Evolutionary conservation across 208 protist genomes (phyloP).

Genomic region (Strigomonas culicis): DNA sequence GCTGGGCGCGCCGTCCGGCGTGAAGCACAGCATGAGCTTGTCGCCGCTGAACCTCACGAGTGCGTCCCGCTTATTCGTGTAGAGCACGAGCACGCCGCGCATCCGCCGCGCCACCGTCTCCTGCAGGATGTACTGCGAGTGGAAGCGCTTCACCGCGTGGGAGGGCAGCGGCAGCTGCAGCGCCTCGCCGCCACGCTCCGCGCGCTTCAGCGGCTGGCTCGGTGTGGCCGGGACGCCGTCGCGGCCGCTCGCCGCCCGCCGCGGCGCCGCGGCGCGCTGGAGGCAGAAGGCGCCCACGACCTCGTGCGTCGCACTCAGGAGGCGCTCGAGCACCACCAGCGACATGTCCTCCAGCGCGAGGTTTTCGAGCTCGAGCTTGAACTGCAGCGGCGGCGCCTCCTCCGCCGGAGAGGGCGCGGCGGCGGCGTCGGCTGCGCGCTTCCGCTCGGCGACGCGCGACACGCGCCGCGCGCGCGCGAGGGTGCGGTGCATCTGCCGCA

Average conservation of each 20-base stretch:
- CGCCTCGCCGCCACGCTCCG: background rate
- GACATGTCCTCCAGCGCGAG: constrained; percentile 45
- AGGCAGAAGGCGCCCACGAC: constrained; percentile 24
- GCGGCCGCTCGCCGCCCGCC: background rate
- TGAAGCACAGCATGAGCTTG: constrained; percentile 79
- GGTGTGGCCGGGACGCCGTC: background rate
- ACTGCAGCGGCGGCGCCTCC: constrained; percentile 22
- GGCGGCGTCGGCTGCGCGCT: background rate
- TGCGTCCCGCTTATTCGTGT: constrained; percentile 39
- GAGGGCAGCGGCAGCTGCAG: background rate
- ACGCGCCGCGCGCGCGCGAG: constrained; percentile 17
- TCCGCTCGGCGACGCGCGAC: background rate
- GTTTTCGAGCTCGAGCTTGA: constrained; percentile 72
- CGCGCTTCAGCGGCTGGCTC: background rate
- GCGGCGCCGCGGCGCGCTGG: background rate
- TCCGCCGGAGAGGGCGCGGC: constrained; percentile 1
- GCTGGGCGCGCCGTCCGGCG: constrained; percentile 24
- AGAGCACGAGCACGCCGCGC: constrained; percentile 57
- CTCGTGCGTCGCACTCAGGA: constrained; percentile 35
- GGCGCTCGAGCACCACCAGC: constrained; percentile 30
- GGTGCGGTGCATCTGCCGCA: constrained; percentile 15
- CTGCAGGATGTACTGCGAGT: constrained; percentile 49
- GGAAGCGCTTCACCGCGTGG: constrained; percentile 27
- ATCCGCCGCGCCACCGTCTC: constrained; percentile 38
- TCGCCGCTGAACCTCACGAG: constrained; percentile 43